phyloP scores from a whole-genome alignment of 1,284 basidiomycete species.

The Puccinia brachypodii region DNA sequence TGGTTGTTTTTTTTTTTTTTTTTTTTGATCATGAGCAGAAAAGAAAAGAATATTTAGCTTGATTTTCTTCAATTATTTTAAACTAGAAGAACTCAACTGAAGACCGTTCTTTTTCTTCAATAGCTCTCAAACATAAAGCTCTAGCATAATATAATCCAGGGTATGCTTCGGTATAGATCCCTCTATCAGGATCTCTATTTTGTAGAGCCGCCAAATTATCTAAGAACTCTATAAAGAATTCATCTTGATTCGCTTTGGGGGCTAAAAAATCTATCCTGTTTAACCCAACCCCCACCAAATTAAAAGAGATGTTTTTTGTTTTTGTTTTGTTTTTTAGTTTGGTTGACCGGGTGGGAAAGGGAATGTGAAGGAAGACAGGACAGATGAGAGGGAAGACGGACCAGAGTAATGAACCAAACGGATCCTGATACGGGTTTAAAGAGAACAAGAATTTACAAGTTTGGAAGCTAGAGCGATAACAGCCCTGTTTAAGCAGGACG shows the following conservation, averaged over 20 bases:
- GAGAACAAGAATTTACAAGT: constrained; percentile 75
- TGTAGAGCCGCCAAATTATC: constrained; percentile 23
- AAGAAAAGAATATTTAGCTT: too few species aligned
- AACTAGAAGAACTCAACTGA: neutral
- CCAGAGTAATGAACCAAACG: constrained; percentile 78
- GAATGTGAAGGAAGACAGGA: neutral
- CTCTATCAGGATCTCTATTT: constrained; percentile 16
- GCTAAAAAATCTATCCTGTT: constrained; percentile 68
- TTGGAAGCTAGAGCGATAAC: constrained; percentile 81
- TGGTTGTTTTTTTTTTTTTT: neutral
- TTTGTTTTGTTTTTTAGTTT: neutral
- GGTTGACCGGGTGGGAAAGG: neutral
- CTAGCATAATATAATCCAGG: constrained; percentile 32
- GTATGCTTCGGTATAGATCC: constrained; percentile 32
- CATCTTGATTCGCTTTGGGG: constrained; percentile 71
- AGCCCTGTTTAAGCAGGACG: constrained; percentile 73
- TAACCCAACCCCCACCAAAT: neutral
- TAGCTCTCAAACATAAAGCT: constrained; percentile 31
- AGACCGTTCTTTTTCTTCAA: constrained; percentile 13
- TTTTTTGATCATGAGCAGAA: too few species aligned
- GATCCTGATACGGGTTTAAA: constrained; percentile 63
- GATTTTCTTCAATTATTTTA: too few species aligned
- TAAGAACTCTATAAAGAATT: constrained; percentile 28
- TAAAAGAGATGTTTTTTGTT: neutral
- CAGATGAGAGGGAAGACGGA: constrained; percentile 56